Evolutionary conservation across 331 rosid genomes (phyloP).

Genomic region (Prunus yedoensis): DNA sequence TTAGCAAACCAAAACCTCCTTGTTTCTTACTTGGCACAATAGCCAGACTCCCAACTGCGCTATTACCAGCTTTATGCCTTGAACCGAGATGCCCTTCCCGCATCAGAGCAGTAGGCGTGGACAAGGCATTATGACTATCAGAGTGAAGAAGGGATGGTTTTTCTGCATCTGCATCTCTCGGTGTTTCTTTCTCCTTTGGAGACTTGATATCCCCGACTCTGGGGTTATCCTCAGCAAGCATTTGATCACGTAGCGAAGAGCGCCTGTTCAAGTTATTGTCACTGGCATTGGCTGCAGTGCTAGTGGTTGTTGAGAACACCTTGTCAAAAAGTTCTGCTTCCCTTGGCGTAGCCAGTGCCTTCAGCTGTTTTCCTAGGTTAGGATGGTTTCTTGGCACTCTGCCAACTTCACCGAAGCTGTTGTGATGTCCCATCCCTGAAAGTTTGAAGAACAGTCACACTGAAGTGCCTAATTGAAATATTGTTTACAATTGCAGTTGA

Average conservation of each 20-base stretch:
- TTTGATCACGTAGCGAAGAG: slow-evolving; percentile 31
- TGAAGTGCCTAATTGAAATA: not conserved
- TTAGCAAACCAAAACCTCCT: slow-evolving; percentile 56
- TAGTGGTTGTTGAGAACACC: slow-evolving; percentile 29
- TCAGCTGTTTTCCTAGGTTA: slow-evolving; percentile 46
- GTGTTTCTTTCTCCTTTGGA: slow-evolving; percentile 27
- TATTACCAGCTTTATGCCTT: slow-evolving; percentile 32
- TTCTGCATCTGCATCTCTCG: slow-evolving; percentile 23
- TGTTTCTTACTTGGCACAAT: slow-evolving; percentile 52
- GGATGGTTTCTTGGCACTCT: slow-evolving; percentile 49
- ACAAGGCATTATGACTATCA: slow-evolving; percentile 23
- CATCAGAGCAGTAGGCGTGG: slow-evolving; percentile 18
- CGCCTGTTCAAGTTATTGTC: slow-evolving; percentile 24
- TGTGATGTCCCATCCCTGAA: slow-evolving; percentile 48
- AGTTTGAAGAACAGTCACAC: not conserved
- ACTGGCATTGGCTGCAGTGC: slow-evolving; percentile 2
- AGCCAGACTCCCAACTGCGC: slow-evolving; percentile 31
- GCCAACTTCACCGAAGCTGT: slow-evolving; percentile 48
- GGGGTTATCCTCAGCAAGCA: slow-evolving; percentile 35
- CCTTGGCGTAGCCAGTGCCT: slow-evolving; percentile 39
- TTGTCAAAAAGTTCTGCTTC: slow-evolving; percentile 36
- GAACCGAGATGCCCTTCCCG: slow-evolving; percentile 25
- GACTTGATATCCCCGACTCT: slow-evolving; percentile 13
- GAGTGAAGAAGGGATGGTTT: slow-evolving; percentile 31
- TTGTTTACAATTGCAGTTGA: not conserved